Base-by-base conservation (phyloP, 2,329 filamentous ascomycete genomes). In the Cladosporium sp. region DNA sequence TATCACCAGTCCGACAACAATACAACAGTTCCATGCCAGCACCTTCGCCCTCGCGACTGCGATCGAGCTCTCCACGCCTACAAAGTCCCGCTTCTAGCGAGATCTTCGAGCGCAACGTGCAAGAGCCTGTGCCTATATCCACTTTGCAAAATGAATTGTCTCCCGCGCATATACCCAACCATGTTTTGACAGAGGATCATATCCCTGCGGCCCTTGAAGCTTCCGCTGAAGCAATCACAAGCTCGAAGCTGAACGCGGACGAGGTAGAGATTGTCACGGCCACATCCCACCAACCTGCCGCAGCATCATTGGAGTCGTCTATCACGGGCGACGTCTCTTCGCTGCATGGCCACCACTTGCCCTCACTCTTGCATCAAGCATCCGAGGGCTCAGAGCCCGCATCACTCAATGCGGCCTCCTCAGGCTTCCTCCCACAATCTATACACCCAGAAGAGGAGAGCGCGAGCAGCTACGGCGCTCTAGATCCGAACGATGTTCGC, bases 31-130 rank as follows among this genome's bases (percentile, higher is more conserved):
- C 63, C 28, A 63, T 71, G 12, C 68, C 73, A 8, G 65, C 65
- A 12, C 69, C 71, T 15, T 76, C 75, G 28, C 74, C 73, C 5
- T 73, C 72, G 28, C 87, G 86, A 61, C 79, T 92, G 54, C 83
- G 83, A 72, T 89, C 90, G 14, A 85, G 87, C 11, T 94, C 92
- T 10, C 90, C 92, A 4, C 86, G 90, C 59, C 80, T 93, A 54
- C 87, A 90, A 63, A 96, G 92, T 24, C 92, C 93, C 15, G 91
- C 92, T 0, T 87, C 86, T 24, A 87, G 86, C 58, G 82, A 86
- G 73, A 97, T 98, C 73, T 98, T 98, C 76, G 94, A 98, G 82
- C 91, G 94, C 74, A 92, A 93, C 77, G 94, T 98, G 28, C 94
- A 97, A 78, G 93, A 97, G 74, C 73, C 75, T 11, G 68, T 75